phyloP scores from a whole-genome alignment of 2,329 filamentous ascomycete genomes.

The Aureobasidium leucospermi region DNA sequence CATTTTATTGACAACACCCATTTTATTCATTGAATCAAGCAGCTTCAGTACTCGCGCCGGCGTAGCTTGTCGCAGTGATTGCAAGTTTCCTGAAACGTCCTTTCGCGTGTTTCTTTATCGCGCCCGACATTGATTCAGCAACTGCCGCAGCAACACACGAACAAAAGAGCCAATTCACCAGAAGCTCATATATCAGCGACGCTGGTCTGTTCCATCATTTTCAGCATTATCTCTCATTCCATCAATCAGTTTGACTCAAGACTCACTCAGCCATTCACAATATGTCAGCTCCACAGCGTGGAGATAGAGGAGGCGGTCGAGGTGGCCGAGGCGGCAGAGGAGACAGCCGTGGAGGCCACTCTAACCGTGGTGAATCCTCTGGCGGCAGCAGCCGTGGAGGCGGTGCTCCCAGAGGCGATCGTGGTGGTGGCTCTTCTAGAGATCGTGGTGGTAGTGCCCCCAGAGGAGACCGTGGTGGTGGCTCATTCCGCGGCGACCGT shows the following conservation, averaged over 20 bases:
- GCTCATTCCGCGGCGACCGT: slow-evolving; percentile 18
- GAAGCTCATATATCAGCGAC: background rate
- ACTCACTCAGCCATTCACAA: background rate
- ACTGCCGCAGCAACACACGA: background rate
- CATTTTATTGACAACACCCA: background rate
- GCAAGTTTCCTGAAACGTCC: background rate
- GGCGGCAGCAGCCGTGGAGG: slow-evolving; percentile 14
- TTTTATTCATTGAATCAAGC: background rate
- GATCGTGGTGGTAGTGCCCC: slow-evolving; percentile 19
- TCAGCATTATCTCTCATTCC: background rate
- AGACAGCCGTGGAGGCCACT: background rate
- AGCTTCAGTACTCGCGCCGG: background rate
- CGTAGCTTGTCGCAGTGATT: background rate
- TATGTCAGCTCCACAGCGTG: background rate
- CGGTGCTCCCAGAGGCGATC: slow-evolving; percentile 4
- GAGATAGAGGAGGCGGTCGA: background rate
- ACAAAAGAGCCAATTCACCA: background rate
- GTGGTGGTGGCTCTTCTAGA: slow-evolving; percentile 11
- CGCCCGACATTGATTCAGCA: background rate
- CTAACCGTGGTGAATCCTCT: slow-evolving; percentile 12
- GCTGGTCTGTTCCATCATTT: background rate
- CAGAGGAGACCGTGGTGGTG: slow-evolving; percentile 12
- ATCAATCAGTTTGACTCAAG: background rate
- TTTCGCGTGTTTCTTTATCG: background rate
- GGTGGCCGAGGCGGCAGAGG: slow-evolving; percentile 16